Percentiles rank a stretch among this genome's conserved stretches.
Evolutionary conservation across 306 rosid species (phyloP).

Genomic region (Corylus americana): DNA sequence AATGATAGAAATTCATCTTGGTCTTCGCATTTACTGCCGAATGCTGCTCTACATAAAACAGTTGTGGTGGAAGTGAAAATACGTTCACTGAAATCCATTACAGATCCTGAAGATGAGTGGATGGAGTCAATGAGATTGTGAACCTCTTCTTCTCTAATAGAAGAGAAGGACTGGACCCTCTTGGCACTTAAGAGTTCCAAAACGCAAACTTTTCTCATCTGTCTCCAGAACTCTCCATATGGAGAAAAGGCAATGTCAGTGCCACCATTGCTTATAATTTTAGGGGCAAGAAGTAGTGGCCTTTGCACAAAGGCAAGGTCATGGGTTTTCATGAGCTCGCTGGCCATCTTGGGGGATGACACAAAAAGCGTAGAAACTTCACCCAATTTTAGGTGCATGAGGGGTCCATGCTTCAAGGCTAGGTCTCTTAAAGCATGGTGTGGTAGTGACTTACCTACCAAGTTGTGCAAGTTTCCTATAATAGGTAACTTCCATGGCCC

Average conservation of each 20-base stretch:
- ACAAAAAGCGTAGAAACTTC: slow-evolving; percentile 28
- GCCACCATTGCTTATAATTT: slow-evolving; percentile 10
- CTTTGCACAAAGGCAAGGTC: no score
- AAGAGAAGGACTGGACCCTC: slow-evolving; percentile 41
- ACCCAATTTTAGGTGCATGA: slow-evolving; percentile 49
- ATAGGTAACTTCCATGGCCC: slow-evolving; percentile 33
- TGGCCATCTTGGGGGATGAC: no score
- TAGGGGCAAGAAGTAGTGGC: no score
- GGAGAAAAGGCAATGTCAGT: no score
- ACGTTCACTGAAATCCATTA: slow-evolving; percentile 25
- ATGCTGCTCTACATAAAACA: slow-evolving; percentile 18
- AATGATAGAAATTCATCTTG: slow-evolving; percentile 14
- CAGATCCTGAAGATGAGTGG: slow-evolving; percentile 8
- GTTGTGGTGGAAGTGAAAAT: not conserved
- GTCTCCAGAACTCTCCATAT: no score
- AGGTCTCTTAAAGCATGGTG: slow-evolving; percentile 28
- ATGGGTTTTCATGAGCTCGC: no score
- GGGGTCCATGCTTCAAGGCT: slow-evolving; percentile 42
- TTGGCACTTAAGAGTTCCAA: not conserved
- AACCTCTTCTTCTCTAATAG: slow-evolving; percentile 47
- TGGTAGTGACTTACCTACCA: slow-evolving; percentile 11
- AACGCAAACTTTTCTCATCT: no score
- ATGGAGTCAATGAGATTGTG: slow-evolving; percentile 33
- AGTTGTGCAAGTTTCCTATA: slow-evolving; percentile 32
- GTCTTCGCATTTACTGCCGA: slow-evolving; percentile 28